Conservation (phyloP, 768 basidiomycete genomes). For the Saitozyma sp. region DNA sequence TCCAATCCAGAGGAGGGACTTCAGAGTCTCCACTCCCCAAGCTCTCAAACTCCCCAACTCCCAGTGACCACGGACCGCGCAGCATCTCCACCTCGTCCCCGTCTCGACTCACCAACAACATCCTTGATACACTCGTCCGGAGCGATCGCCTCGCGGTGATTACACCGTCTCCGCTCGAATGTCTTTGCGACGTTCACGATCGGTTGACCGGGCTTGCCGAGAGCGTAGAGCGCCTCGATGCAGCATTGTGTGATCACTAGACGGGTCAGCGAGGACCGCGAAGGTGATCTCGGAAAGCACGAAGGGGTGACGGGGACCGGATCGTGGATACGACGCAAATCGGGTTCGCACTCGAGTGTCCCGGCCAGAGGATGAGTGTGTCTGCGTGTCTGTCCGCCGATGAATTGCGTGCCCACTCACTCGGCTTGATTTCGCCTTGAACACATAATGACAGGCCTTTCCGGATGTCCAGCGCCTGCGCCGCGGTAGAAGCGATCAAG, state of each 20-base stretch:
- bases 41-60: too few relatives aligned
- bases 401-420: constrained; percentile 60
- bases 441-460: constrained; percentile 75
- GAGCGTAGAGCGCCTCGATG: constrained; percentile 87
- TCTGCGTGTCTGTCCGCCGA: too few relatives aligned
- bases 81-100: not conserved
- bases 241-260: constrained; percentile 99
- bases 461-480: constrained; percentile 71
- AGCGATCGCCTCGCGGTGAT: constrained; percentile 79
- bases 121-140: constrained; percentile 78
- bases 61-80: too few relatives aligned
- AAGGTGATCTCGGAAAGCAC: too few relatives aligned
- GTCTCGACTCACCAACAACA: constrained; percentile 69
- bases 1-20: too few relatives aligned
- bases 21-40: too few relatives aligned
- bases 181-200: constrained; percentile 86
- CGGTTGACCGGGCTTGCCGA: constrained; percentile 70
- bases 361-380: too few relatives aligned
- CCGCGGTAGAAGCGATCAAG: constrained; percentile 54
- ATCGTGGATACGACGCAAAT: too few relatives aligned
- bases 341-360: too few relatives aligned
- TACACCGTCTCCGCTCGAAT: constrained; percentile 91
- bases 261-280: not conserved
- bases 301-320: too few relatives aligned
- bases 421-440: constrained; percentile 85